Conservation (phyloP, 2,329 filamentous ascomycete genomes). For the Ceratocystis diversiconidia region DNA sequence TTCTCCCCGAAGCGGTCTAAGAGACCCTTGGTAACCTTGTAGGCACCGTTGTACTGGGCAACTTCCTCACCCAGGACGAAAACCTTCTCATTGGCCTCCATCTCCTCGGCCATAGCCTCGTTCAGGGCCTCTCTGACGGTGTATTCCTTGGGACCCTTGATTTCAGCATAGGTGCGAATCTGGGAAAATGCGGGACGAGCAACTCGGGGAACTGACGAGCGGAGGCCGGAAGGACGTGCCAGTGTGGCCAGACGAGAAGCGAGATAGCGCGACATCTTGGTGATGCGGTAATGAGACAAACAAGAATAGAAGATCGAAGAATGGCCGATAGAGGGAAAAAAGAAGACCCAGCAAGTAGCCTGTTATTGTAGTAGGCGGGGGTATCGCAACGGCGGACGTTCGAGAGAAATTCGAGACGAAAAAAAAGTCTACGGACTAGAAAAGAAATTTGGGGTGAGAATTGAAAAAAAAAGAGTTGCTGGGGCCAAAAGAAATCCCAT, state of each 20-base stretch:
- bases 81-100: slow-evolving; percentile 86
- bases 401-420: slow-evolving; percentile 8
- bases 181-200: slow-evolving; percentile 25
- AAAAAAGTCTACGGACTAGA: slow-evolving; percentile 11
- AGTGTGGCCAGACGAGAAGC: slow-evolving; percentile 17
- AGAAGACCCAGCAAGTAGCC: slow-evolving; percentile 4
- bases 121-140: slow-evolving; percentile 96
- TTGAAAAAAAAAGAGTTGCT: slow-evolving; percentile 10
- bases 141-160: slow-evolving; percentile 66
- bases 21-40: slow-evolving; percentile 98
- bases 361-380: slow-evolving; percentile 9
- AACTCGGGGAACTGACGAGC: slow-evolving; percentile 15
- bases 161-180: slow-evolving; percentile 42
- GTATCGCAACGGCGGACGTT: slow-evolving; percentile 12
- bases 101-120: slow-evolving; percentile 93
- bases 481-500: slow-evolving; percentile 5
- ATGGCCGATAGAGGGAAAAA: background rate
- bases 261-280: slow-evolving; percentile 17
- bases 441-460: slow-evolving; percentile 10
- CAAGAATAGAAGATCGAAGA: background rate
- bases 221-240: slow-evolving; percentile 12
- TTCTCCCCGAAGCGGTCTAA: slow-evolving; percentile 94
- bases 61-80: slow-evolving; percentile 97
- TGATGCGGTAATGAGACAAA: slow-evolving; percentile 1
- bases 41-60: slow-evolving; percentile 98